Evolutionary conservation across 75 land plant genomes (phyloP), one percentile per base, ranked within the genome.

Genomic region (Chamaecyparis obtusa): DNA sequence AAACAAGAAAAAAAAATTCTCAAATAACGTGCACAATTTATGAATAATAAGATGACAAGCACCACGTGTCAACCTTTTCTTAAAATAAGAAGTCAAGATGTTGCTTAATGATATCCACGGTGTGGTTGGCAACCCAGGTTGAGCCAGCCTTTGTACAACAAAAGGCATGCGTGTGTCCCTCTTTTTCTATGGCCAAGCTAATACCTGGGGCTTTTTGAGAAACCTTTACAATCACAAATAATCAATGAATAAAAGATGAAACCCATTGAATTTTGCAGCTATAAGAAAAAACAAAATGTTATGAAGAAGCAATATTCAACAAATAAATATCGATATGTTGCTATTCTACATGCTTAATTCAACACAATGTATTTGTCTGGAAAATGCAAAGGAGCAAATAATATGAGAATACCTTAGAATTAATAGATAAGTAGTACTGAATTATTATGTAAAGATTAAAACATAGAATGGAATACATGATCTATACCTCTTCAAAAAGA

Each of bases 141-240:
- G 99, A 95, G 3, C 98, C 99, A 76, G 89, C 95, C 80, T 96
- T 90, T n/a, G 95, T 91, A 89, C 98, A 96, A 82, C 94, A 92
- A 75, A 94, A 97, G 48, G 89, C 91, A 95, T 97, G 99, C 10
- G 91, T 87, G 84, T 93, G 94, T n/a, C 95, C 96, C 86, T 95
- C 94, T 74, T 94, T 91, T 89, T 95, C 99, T 14, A 94, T 86
- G 16, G 91, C 80, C 78, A 94, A 78, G 55, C 81, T 71, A 86
- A 91, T 37, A 43, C 87, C 88, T 1, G 96, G 95, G 76, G 84
- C 90, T 79, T 88, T 88, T 85, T 88, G 88, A 11, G 89, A 86
- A 21, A 97, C 89, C 98, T 97, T 89, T 55, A 85, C 9, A 69
- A 27, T 43, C 3, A 86, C 33, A 85, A 51, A 30, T 41, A 5